Evolutionary conservation across 495 filamentous ascomycete genomes (phyloP).

Genomic region (Pseudoneurospora amorphoporcata): DNA sequence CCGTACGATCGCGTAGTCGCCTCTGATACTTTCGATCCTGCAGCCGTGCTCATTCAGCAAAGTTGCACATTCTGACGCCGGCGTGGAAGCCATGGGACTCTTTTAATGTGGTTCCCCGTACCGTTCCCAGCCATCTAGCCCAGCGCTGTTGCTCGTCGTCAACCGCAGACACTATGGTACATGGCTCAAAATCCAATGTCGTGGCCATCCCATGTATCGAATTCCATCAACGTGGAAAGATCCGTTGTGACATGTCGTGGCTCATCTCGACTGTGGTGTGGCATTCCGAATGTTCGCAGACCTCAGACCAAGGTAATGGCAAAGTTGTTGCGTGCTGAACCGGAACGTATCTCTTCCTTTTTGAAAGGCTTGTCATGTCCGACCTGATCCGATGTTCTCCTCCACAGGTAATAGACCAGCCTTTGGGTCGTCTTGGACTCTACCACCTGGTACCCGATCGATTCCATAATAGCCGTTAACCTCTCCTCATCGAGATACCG

Average conservation of each 20-base stretch:
- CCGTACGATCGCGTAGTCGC: background rate
- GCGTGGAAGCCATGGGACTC: background rate
- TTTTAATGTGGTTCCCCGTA: background rate
- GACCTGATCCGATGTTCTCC: constrained; percentile 16
- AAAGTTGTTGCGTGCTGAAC: constrained; percentile 78
- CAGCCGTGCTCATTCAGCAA: background rate
- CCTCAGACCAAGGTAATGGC: constrained; percentile 50
- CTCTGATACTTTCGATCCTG: background rate
- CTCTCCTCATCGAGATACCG: constrained; percentile 74
- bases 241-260: background rate
- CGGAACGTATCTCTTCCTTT: constrained; percentile 67
- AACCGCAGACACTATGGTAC: background rate
- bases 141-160: background rate
- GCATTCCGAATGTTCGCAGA: background rate
- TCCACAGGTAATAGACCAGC: constrained; percentile 85
- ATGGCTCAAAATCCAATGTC: background rate
- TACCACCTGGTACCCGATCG: constrained; percentile 58
- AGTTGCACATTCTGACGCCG: background rate
- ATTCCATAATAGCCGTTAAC: constrained; percentile 61
- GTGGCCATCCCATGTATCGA: background rate
- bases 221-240: background rate
- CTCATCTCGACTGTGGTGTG: background rate
- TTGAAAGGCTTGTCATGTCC: constrained; percentile 18
- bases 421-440: constrained; percentile 67
- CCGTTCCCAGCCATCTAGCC: background rate